phyloP scores from a whole-genome alignment of 2,329 filamentous ascomycete genomes.

The Magnaporthiopsis incrustans region DNA sequence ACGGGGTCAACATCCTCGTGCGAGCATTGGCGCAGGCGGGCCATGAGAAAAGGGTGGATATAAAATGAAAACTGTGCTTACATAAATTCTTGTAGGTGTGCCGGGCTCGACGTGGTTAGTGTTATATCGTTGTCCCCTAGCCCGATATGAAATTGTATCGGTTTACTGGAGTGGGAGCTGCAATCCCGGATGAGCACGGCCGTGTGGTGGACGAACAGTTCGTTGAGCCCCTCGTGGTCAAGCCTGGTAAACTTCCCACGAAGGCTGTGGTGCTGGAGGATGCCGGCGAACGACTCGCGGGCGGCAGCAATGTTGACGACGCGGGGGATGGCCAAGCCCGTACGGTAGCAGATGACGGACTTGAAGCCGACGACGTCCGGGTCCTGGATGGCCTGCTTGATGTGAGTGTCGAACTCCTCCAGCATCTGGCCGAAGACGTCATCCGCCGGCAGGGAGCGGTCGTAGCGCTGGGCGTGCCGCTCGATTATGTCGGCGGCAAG shows the following conservation, averaged over 20 bases:
- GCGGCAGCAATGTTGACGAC: constrained; percentile 33
- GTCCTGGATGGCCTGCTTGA: constrained; percentile 53
- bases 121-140: constrained; percentile 73
- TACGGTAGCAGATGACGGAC: constrained; percentile 74
- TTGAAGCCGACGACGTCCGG: constrained; percentile 72
- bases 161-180: constrained; percentile 47
- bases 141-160: constrained; percentile 77
- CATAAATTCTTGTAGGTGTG: constrained; percentile 67
- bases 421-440: constrained; percentile 35
- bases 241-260: constrained; percentile 40
- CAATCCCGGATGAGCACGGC: constrained; percentile 48
- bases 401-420: constrained; percentile 39
- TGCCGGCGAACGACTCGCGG: constrained; percentile 28
- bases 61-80: background rate
- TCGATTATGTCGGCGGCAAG: constrained; percentile 57
- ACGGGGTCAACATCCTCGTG: background rate
- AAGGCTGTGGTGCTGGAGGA: constrained; percentile 24
- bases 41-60: background rate
- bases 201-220: constrained; percentile 57
- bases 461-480: constrained; percentile 26
- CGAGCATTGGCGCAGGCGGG: background rate
- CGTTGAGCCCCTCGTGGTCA: constrained; percentile 57
- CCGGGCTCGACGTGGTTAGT: constrained; percentile 62
- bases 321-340: constrained; percentile 54
- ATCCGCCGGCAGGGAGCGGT: constrained; percentile 25